Evolutionary conservation across 2,329 filamentous ascomycete species (phyloP).

Genomic region (Penicillium griseofulvum): DNA sequence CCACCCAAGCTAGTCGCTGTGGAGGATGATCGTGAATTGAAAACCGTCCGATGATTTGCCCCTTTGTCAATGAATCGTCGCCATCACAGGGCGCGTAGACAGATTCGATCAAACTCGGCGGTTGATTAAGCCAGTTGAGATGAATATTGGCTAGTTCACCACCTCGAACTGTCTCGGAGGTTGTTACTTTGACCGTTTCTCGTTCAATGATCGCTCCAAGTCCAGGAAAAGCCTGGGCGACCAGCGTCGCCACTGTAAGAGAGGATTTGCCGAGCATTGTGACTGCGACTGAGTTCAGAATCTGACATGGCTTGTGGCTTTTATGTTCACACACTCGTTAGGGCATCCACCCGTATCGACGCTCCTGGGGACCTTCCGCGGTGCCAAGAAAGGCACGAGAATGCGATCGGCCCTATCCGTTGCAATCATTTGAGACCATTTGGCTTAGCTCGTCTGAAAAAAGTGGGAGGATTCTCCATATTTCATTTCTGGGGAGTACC

Average conservation of each 20-base stretch:
- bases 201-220: not conserved
- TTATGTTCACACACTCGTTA: not conserved
- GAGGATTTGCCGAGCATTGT: constrained; percentile 1
- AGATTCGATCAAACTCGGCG: constrained; percentile 3
- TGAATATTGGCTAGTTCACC: constrained; percentile 12
- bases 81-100: not conserved
- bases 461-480: not conserved
- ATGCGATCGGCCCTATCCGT: constrained; percentile 1
- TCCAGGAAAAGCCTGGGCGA: not conserved
- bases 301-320: not conserved
- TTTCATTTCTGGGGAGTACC: not conserved
- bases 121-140: not conserved
- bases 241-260: not conserved
- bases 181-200: constrained; percentile 2
- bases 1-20: constrained; percentile 11
- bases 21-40: constrained; percentile 4
- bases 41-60: constrained; percentile 4
- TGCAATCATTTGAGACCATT: not conserved
- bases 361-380: constrained; percentile 3
- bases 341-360: not conserved
- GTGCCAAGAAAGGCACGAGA: constrained; percentile 1
- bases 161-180: constrained; percentile 2
- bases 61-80: not conserved
- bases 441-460: not conserved
- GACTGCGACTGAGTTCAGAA: not conserved